Evolutionary conservation across 805 yeast genomes (phyloP), one percentile per base, ranked within the genome.

Genomic region (Suhomyces prunicola): DNA sequence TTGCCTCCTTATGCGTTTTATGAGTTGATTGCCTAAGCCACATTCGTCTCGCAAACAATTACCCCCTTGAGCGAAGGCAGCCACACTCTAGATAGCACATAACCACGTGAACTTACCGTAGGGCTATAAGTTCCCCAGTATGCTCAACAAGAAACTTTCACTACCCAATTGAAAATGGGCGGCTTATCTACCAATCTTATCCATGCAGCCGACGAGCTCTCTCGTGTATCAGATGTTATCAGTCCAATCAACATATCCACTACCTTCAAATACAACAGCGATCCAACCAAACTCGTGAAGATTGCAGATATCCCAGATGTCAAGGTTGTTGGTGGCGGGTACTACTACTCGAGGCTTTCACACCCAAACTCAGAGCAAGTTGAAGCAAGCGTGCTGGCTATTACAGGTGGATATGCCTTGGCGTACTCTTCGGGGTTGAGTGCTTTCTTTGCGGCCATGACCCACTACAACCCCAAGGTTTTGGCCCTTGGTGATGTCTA

Each of bases 221-320:
- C 77, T 54, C 71, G 88, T 57, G 88, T 83, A 5, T 63, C 79
- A 0, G 92, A 87, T 61, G 86, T 87, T 41, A 84, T 86, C 1
- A 85, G 93, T 6, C 96, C 97, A 23, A 85, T 92, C 54, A 88
- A 88, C 57, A 86, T 89, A 3, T 69, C 94, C 2, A 87, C 97
- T 1, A 92, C 96, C 0, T 91, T 74, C 68, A 77, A 82, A 51
- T 92, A 91, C 68, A 69, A 80, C 27, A 66, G 75, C 2, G 80
- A 88, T 56, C 90, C 92, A 1, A 73, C 65, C 0, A 72, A 83
- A 23, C 73, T 88, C 45, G 63, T 72, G 12, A 77, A 84, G 6
- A 79, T 80, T 4, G 57, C 55, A 3, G 71, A 68, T 41, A 33
- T 55, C 15, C 56, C 58, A 1, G 55, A 52, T 9, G 53, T 54